phyloP scores from a whole-genome alignment of 306 rosid genomes.

The Vigna reflexopilosa region DNA sequence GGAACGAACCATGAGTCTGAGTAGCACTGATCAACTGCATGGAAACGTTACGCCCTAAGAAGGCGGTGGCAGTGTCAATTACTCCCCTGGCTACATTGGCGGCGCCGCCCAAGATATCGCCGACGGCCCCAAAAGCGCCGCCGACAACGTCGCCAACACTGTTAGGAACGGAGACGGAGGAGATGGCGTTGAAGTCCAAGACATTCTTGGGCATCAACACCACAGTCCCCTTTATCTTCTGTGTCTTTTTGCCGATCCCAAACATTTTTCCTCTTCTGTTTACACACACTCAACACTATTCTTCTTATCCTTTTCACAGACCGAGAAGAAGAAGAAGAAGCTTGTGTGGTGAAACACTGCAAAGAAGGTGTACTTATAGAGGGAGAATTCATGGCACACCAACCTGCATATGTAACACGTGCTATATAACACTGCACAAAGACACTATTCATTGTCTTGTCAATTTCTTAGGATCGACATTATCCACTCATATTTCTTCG shows the following conservation, averaged over 20 bases:
- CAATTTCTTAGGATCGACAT: too few relatives aligned
- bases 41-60: conserved; percentile 40
- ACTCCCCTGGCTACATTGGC: fast-evolving
- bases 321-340: too few relatives aligned
- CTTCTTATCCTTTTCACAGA: background rate
- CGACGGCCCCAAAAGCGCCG: background rate
- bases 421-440: too few relatives aligned
- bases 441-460: too few relatives aligned
- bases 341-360: too few relatives aligned
- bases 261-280: background rate
- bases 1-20: conserved; percentile 35
- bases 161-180: background rate
- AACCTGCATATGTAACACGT: too few relatives aligned
- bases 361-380: too few relatives aligned
- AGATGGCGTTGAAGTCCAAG: conserved; percentile 3
- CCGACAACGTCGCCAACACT: background rate
- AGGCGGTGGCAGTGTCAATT: conserved; percentile 22
- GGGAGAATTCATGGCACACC: too few relatives aligned
- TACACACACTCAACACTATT: too few relatives aligned
- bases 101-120: background rate
- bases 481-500: too few relatives aligned
- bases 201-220: conserved; percentile 8
- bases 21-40: conserved; percentile 47
- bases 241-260: background rate
- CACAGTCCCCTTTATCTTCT: background rate